A percentile compares a stretch with the other conserved stretches of the same genome.
Conservation (phyloP, 192 early-diverging fungal species). For the Obelidium mucronatum region DNA sequence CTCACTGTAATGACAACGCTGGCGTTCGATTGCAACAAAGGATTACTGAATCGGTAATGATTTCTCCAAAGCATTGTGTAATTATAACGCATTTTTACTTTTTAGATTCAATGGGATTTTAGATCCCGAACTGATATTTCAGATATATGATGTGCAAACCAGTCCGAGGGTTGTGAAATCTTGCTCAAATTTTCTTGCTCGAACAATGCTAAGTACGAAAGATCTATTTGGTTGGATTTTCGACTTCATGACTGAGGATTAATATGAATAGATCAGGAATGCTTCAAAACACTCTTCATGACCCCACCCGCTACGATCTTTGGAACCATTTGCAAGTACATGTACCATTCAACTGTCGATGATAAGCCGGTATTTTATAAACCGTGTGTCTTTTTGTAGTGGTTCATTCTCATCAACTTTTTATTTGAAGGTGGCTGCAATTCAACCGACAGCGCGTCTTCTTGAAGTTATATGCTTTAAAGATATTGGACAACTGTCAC, state of each 20-base stretch:
- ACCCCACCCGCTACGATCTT: not conserved
- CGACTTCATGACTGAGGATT: no score
- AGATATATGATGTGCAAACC: not conserved
- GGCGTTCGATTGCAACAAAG: not conserved
- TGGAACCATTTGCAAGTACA: not conserved
- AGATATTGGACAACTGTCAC: not conserved
- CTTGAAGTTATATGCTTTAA: not conserved
- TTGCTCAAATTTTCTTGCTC: not conserved
- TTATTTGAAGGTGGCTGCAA: not conserved
- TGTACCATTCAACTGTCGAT: not conserved
- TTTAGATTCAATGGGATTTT: not conserved
- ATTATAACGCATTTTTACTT: no score
- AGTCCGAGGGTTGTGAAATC: not conserved
- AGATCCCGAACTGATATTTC: not conserved
- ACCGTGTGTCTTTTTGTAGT: not conserved
- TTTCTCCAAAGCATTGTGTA: no score
- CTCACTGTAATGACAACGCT: not conserved
- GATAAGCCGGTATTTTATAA: not conserved
- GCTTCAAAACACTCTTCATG: not conserved
- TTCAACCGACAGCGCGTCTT: not conserved
- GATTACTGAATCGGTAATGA: no score
- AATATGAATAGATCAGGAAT: not conserved
- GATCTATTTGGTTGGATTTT: no score
- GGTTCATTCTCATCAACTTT: not conserved
- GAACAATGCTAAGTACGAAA: not conserved